These are phyloP conservation scores for Penicillium sp. DNA, from an alignment of 2,329 filamentous ascomycete species.

Conservation along the genomic window DNA sequence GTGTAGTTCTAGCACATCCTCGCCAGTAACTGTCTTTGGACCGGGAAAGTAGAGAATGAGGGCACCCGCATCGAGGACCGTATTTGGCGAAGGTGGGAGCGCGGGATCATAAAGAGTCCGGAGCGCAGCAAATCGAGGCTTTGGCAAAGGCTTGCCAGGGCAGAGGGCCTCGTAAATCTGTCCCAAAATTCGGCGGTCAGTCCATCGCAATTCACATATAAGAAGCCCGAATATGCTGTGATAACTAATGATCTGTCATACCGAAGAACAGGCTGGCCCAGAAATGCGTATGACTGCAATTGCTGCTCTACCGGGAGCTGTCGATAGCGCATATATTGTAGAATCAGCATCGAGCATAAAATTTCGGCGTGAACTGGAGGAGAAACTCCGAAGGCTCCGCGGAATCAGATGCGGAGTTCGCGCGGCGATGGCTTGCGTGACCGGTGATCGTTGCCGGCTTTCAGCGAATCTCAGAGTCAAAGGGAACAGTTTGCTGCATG, in stretches of 20 bases:
- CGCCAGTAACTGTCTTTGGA: conserved; percentile 80
- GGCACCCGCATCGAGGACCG: conserved; percentile 67
- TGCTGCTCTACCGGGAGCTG: conserved; percentile 74
- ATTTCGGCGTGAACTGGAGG: conserved; percentile 7
- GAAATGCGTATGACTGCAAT: conserved; percentile 89
- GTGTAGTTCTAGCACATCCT: conserved; percentile 87
- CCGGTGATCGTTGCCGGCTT: conserved; percentile 10
- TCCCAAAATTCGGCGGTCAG: neutral
- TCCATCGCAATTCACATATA: too few relatives aligned
- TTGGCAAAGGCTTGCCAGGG: conserved; percentile 49
- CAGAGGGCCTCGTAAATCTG: conserved; percentile 62
- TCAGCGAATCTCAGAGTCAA: conserved; percentile 3
- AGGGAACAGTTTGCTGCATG: conserved; percentile 15
- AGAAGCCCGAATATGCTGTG: too few relatives aligned
- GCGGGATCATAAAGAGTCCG: conserved; percentile 64
- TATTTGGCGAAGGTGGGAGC: conserved; percentile 29
- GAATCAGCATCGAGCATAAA: conserved; percentile 28
- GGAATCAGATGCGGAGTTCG: conserved; percentile 1
- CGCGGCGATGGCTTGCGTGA: conserved; percentile 1
- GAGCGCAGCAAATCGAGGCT: conserved; percentile 61
- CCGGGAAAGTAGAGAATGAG: conserved; percentile 76
- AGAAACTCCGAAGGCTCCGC: conserved; percentile 19
- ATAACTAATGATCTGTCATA: conserved; percentile 29
- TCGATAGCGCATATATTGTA: conserved; percentile 91
- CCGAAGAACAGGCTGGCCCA: conserved; percentile 65